Evolutionary conservation across 768 basidiomycete species (phyloP).

Genomic region (Termitomyces heimii): DNA sequence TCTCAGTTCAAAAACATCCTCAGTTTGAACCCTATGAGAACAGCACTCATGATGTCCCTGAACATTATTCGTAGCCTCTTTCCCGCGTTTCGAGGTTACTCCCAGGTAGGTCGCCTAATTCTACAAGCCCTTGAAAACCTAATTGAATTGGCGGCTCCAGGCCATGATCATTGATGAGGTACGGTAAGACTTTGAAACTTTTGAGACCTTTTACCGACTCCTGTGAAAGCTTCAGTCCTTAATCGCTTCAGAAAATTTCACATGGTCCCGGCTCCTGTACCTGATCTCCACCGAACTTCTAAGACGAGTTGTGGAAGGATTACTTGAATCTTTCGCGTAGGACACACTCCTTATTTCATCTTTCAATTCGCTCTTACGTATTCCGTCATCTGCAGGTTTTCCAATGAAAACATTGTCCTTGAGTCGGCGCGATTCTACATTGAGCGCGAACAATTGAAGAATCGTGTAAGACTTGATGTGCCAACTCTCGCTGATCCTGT

Average conservation of each 20-base stretch:
- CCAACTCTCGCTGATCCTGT: constrained; percentile 72
- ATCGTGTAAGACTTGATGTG: constrained; percentile 70
- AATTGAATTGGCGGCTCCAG: constrained; percentile 21
- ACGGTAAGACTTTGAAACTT: constrained; percentile 19
- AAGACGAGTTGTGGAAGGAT: constrained; percentile 57
- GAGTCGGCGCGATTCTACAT: constrained; percentile 69
- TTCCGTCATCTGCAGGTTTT: constrained; percentile 35
- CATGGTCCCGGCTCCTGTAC: constrained; percentile 57
- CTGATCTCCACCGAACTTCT: constrained; percentile 58
- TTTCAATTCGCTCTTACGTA: constrained; percentile 11
- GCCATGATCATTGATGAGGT: constrained; percentile 84
- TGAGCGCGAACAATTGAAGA: constrained; percentile 75
- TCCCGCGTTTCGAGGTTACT: constrained; percentile 81
- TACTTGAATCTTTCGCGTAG: constrained; percentile 71
- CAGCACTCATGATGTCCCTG: constrained; percentile 63
- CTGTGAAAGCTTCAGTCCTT: constrained; percentile 56
- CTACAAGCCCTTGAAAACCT: constrained; percentile 11
- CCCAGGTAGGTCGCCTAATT: constrained; percentile 43
- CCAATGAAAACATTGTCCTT: constrained; percentile 70
- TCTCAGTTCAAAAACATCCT: constrained; percentile 36
- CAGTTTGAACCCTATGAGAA: constrained; percentile 59
- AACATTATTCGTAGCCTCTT: constrained; percentile 71
- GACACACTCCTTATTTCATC: constrained; percentile 22
- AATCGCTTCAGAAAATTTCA: constrained; percentile 66
- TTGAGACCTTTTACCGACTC: constrained; percentile 12